Evolutionary conservation across 805 yeast species (phyloP).

Genomic region (Tetrapisispora nanseiensis): DNA sequence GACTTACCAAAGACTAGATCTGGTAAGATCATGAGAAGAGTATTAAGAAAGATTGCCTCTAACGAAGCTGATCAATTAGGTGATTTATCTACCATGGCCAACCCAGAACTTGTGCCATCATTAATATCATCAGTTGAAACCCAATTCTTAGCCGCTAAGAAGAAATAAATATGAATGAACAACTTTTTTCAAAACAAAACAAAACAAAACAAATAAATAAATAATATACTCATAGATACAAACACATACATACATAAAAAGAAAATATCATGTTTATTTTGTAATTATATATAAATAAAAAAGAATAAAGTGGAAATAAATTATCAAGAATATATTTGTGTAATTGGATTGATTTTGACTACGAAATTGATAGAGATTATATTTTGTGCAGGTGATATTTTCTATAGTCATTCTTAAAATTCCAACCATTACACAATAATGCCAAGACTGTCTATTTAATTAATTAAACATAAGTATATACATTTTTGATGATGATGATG

Average conservation of each 20-base stretch:
- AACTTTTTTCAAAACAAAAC: not conserved
- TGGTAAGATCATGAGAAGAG: conserved; percentile 98
- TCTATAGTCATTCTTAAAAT: too few species aligned
- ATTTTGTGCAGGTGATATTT: too few species aligned
- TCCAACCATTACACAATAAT: too few species aligned
- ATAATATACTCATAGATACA: not conserved
- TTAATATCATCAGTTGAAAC: conserved; percentile 58
- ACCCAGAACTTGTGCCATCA: conserved; percentile 74
- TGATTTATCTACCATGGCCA: conserved; percentile 79
- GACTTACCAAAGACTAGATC: conserved; percentile 98
- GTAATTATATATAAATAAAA: not conserved
- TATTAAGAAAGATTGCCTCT: conserved; percentile 81
- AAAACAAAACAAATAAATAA: not conserved
- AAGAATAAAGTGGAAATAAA: too few species aligned
- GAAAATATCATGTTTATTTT: not conserved
- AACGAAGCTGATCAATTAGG: conserved; percentile 92
- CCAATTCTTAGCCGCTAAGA: conserved; percentile 32
- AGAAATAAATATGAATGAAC: conserved; percentile 6
- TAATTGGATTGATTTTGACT: too few species aligned
- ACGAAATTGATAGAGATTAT: too few species aligned
- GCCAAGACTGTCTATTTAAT: too few species aligned
- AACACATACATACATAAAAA: too few species aligned
- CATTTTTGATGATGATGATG: too few species aligned
- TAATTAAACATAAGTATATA: too few species aligned
- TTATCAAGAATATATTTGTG: too few species aligned